These are phyloP conservation scores for Syzygium aromaticum DNA, from an alignment of 345 rosid species.

Conservation along the genomic window DNA sequence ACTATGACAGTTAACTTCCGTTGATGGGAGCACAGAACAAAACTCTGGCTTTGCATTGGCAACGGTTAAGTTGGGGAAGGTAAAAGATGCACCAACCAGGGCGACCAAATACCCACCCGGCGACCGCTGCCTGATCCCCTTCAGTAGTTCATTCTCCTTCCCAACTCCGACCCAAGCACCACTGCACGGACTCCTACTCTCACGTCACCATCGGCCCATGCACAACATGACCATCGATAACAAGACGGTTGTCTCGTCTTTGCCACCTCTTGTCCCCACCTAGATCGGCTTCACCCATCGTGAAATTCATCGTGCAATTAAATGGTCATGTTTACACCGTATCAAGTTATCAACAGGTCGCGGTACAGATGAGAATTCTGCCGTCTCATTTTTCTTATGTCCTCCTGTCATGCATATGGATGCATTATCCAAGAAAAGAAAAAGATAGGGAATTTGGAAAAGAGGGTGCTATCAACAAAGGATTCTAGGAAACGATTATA, in stretches of 20 bases:
- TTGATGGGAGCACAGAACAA: neutral
- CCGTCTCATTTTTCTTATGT: no score
- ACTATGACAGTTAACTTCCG: neutral
- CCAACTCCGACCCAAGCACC: neutral
- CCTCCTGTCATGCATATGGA: neutral
- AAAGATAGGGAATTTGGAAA: neutral
- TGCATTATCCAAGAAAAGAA: neutral
- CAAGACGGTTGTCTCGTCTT: neutral
- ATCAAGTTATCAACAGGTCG: neutral
- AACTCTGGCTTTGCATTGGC: neutral
- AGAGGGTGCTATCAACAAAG: neutral
- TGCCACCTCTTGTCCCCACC: neutral
- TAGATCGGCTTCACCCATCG: accelerated
- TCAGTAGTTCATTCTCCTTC: neutral
- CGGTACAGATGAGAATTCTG: neutral
- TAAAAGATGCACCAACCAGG: neutral
- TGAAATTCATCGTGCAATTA: neutral
- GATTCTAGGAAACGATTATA: neutral
- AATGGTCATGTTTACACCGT: neutral
- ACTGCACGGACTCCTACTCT: neutral
- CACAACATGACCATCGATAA: neutral
- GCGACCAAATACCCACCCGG: neutral
- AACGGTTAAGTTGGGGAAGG: neutral
- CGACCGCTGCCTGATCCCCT: neutral
- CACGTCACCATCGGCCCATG: accelerated